Base-by-base conservation (phyloP, 106 monocot genomes). In the Phalaenopsis aphrodite region DNA sequence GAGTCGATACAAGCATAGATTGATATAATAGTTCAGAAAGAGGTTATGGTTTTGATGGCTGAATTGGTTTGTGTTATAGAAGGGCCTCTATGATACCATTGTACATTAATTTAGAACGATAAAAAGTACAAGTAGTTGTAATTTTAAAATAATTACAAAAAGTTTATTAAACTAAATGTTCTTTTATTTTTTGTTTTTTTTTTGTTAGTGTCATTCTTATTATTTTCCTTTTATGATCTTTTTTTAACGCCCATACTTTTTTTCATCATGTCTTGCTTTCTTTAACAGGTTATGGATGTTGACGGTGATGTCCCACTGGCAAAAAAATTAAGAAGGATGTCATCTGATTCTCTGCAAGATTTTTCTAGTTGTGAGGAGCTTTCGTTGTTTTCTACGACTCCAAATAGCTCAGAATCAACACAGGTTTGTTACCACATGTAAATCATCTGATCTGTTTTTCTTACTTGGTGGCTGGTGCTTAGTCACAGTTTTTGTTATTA, bases 341-440 rank as follows among this genome's bases (percentile, higher is more conserved):
- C 91, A 64, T 99, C 89, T 78, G 98, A 99, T 85, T 77, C 81
- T 81, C 68, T 89, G 55, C 89, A 90, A 81, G 98, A 99, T 84
- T 76, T 80, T 81, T 69, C 81, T 41, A 88, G 84, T 75, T 87
- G 81, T 18, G 98, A 99, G 55, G 98, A 99, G 78, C 91, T 99
- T 73, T 93, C 98, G 38, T 82, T 99, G 61, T 93, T 91, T 79
- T 80, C 86, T 17, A 91, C 90, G 7, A 42, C 80, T 43, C 85
- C 90, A 80, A 93, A 91, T 83, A 91, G 65, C 69, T 85, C 87
- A 23, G 94, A 99, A 45, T 89, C 88, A 57, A 77, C 88, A 42
- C 90, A 99, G 94, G 98, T 98, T 19, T 82, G 67, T 56, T 69
- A 10, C 30, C 38, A 69, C 38, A 30, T 37, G 52, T 30, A 4